Base-by-base conservation (phyloP, 306 rosid genomes). In the Quercus rubra region DNA sequence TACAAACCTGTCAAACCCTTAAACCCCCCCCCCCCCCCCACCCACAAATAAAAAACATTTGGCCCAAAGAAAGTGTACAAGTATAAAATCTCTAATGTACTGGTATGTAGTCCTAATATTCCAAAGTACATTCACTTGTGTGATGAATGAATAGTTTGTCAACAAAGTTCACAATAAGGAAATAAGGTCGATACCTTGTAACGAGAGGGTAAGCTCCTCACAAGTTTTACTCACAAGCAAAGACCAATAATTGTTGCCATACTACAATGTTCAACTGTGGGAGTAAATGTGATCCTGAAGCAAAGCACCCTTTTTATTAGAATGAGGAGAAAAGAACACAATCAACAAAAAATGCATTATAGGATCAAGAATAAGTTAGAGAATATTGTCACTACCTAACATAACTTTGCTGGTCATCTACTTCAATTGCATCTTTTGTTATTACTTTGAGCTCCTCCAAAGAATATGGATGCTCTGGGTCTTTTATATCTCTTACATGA, bases 221-320 rank as follows among this genome's bases (percentile, higher is more conserved):
- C 68, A 78, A 93, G 99, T 82, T 96, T 93, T 63, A 93, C 99
- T 19, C 93, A 86, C 62, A 96, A 55, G 89, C 98, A 96, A 56
- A 96, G 90, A 77, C 99, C 99, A 78, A 96, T 96, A 76, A 96
- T 79, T 2, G 99, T 88, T n/a, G 97, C 99, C 99, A 96, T 96
- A 73, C 97, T 96, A 78, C 98, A 96, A 85, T 96, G 99, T 87
- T 91, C 92, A 74, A 96, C 97, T 0, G 99, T 93, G 9, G 98
- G 98, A 74, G 98, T 93, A 87, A 96, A 96, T 8, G 94, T 93
- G 67, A 96, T 94, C 86, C 99, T 96, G 84, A 72, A 58, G 23
- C 61, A 83, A 86, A 76, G 21, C 74, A 74, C 41, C 79, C 63
- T 70, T 12, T 57, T 38, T 38, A 57, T 6, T 57, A 51, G 5